Evolutionary conservation across 345 rosid species (phyloP).

Genomic region (Balakata baccata): DNA sequence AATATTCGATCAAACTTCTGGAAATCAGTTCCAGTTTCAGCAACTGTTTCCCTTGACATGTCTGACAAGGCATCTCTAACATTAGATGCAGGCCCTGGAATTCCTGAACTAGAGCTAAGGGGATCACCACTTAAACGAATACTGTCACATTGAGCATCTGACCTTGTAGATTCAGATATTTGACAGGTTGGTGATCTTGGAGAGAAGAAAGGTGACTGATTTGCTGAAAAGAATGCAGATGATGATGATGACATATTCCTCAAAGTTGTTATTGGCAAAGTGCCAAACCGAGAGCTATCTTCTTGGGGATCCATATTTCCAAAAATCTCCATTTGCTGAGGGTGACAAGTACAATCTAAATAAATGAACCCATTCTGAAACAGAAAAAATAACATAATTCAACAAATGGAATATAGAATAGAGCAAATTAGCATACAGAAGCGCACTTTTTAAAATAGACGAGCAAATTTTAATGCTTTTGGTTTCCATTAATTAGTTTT

Average conservation of each 20-base stretch:
- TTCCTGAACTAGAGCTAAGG: slow-evolving; percentile 51
- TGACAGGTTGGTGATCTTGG: slow-evolving; percentile 68
- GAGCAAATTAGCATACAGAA: too few relatives aligned
- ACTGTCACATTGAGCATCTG: slow-evolving; percentile 59
- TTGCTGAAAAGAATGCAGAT: slow-evolving; percentile 85
- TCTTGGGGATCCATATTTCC: slow-evolving; percentile 58
- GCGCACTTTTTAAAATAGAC: background rate
- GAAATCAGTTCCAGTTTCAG: slow-evolving; percentile 33
- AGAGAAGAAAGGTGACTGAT: slow-evolving; percentile 88
- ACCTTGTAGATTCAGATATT: slow-evolving; percentile 56
- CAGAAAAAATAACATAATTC: slow-evolving; percentile 7
- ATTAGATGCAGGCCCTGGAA: slow-evolving; percentile 46
- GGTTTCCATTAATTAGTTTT: background rate
- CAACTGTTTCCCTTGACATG: slow-evolving; percentile 33
- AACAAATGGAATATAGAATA: slow-evolving; percentile 24
- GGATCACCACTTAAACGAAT: slow-evolving; percentile 43
- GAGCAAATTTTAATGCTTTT: background rate
- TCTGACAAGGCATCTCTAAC: slow-evolving; percentile 38
- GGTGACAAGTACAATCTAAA: slow-evolving; percentile 35
- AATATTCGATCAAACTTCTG: slow-evolving; percentile 42
- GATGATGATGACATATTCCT: slow-evolving; percentile 85
- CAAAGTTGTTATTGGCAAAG: slow-evolving; percentile 46
- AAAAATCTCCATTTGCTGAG: slow-evolving; percentile 22
- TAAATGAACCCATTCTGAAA: slow-evolving; percentile 39
- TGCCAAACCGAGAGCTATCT: slow-evolving; percentile 64